Evolutionary conservation across 148 eudicot species (phyloP).

Genomic region (Camellia granthamiana): DNA sequence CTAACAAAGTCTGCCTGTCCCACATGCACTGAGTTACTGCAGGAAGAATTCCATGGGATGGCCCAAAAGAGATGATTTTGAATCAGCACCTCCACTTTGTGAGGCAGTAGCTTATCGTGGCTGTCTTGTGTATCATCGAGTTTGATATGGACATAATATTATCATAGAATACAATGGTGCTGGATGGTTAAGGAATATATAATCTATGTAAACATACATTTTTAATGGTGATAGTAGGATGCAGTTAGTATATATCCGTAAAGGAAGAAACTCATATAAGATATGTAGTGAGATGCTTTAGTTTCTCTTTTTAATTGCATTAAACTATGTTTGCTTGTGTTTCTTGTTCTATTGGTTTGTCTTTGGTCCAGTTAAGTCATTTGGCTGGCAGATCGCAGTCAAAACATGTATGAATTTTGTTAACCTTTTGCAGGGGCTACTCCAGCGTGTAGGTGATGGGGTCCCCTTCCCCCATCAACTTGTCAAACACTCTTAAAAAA

Average conservation of each 20-base stretch:
- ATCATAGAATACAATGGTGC: too few relatives aligned
- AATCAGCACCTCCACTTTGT: not conserved
- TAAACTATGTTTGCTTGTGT: not conserved
- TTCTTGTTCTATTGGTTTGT: not conserved
- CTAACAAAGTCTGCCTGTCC: not conserved
- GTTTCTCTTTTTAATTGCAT: conserved; percentile 3
- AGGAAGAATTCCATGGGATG: not conserved
- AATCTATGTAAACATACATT: not conserved
- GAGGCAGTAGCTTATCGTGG: not conserved
- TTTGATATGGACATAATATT: not conserved
- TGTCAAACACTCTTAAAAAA: too few relatives aligned
- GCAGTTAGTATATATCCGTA: not conserved
- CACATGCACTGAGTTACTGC: not conserved
- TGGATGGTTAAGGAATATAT: conserved; percentile 2
- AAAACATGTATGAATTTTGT: not conserved
- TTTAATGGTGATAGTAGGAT: too few relatives aligned
- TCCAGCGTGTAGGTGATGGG: too few relatives aligned
- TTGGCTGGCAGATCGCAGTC: not conserved
- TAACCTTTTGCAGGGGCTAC: not conserved
- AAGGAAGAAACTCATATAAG: not conserved
- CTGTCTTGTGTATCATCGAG: not conserved
- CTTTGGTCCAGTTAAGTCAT: not conserved
- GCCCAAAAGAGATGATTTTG: not conserved
- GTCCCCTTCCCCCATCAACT: too few relatives aligned
- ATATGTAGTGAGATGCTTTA: not conserved